Evolutionary conservation across 495 filamentous ascomycete genomes (phyloP).

Genomic region (Penicillium longicatenatum): DNA sequence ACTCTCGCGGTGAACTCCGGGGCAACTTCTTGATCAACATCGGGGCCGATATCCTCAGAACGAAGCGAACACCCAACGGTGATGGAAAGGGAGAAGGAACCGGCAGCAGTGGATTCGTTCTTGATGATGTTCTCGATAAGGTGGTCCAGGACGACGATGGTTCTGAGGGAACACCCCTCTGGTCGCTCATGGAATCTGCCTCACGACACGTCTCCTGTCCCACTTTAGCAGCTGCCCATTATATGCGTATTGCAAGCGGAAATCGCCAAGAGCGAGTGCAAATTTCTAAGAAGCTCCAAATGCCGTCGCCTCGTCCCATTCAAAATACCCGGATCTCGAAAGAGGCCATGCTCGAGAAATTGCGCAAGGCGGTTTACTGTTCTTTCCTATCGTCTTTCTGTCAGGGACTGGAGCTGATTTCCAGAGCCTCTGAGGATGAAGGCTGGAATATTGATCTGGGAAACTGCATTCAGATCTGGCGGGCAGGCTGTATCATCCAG

Average conservation of each 20-base stretch:
- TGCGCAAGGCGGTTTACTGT: constrained; percentile 62
- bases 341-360: constrained; percentile 56
- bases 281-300: constrained; percentile 45
- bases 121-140: constrained; percentile 71
- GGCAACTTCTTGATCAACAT: constrained; percentile 66
- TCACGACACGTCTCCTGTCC: constrained; percentile 64
- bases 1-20: constrained; percentile 56
- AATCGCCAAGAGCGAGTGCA: constrained; percentile 57
- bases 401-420: constrained; percentile 70
- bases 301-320: constrained; percentile 45
- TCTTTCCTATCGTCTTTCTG: constrained; percentile 64
- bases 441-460: constrained; percentile 64
- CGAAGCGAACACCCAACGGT: constrained; percentile 39
- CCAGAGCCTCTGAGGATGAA: constrained; percentile 59
- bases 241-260: constrained; percentile 65
- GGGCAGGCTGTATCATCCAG: constrained; percentile 73
- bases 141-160: constrained; percentile 72
- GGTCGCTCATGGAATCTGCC: constrained; percentile 63
- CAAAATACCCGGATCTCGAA: constrained; percentile 41
- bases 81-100: constrained; percentile 45
- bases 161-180: constrained; percentile 70
- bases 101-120: constrained; percentile 47
- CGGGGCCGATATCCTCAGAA: constrained; percentile 61
- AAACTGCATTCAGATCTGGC: constrained; percentile 68
- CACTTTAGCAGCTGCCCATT: constrained; percentile 65